Evolutionary conservation across 2,329 filamentous ascomycete genomes (phyloP), one percentile per base, ranked within the genome.

Genomic region (Fusarium falciforme): DNA sequence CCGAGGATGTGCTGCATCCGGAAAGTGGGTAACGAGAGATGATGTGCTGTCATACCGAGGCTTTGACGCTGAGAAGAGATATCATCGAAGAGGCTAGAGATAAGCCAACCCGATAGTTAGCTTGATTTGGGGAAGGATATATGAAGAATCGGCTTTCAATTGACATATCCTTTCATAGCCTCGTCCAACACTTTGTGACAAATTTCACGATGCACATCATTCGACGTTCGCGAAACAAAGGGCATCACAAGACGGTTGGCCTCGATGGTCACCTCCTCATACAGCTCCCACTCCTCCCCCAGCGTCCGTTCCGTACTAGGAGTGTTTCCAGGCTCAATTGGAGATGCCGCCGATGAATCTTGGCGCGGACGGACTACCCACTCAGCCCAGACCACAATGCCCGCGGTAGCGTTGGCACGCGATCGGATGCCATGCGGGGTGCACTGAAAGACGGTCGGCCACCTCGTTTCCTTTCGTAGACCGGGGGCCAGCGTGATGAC

Each of bases 181-280:
- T 72, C 71, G 11, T 66, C 67, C 27, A 73, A 49, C 31, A 73
- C 47, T 11, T 59, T 73, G n/a, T 64, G 49, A 36, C 47, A 68
- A 8, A 72, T 73, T 10, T 52, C 55, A 5, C 16, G 35, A 25
- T 73, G 71, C 20, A 67, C 64, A 22, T 36, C 27, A 27, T 72
- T 68, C 8, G 61, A 29, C 33, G 54, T 74, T 5, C 68, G 25
- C 4, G 64, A 60, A 17, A 74, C 68, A 66, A 73, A 73, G 1
- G 71, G 71, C 71, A 73, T 73, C 11, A 73, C 17, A 4, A 73
- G 58, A 11, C 49, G 44, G 27, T 74, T 73, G 8, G 68, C 36
- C 38, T 73, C 71, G 4, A 74, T 64, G 0, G 61, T 20, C 8
- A 74, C 52, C 33, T 72, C 71, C 12, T 74, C 71, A 36, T 68